A percentile compares a stretch with the other conserved stretches of the same genome.
These are phyloP conservation scores for Fusarium tupiense DNA, from an alignment of 2,329 filamentous ascomycete genomes.

Conservation along the genomic window DNA sequence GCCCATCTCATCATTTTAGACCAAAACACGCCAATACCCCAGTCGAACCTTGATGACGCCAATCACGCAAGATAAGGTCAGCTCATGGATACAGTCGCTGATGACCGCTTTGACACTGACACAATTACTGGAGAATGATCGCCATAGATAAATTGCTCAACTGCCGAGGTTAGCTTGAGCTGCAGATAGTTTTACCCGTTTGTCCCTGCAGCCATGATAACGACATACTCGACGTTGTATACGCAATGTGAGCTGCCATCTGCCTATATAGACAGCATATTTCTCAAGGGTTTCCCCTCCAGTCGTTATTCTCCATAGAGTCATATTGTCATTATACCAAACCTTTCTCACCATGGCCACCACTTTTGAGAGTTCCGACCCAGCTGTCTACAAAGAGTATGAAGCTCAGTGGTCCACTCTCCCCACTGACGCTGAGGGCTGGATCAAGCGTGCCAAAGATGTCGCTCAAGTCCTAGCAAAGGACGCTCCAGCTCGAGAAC, in stretches of 20 bases:
- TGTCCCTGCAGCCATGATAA: background rate
- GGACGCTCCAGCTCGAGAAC: constrained; percentile 44
- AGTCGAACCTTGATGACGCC: background rate
- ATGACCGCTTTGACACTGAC: background rate
- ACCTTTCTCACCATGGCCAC: background rate
- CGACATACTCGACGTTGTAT: background rate
- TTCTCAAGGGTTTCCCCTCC: background rate
- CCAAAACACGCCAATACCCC: background rate
- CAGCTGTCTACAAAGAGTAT: constrained; percentile 51
- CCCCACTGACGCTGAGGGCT: constrained; percentile 46
- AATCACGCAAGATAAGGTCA: background rate
- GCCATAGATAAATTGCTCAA: background rate
- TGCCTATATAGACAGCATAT: background rate
- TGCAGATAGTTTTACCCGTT: background rate
- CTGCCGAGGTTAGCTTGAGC: background rate
- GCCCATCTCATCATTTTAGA: background rate
- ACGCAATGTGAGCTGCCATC: background rate
- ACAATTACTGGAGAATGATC: background rate
- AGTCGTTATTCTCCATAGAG: fast-evolving
- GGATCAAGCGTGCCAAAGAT: constrained; percentile 48
- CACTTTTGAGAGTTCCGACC: constrained; percentile 45
- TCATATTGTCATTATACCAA: background rate
- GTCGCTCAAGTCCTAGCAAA: constrained; percentile 6
- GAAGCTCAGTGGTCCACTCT: constrained; percentile 48
- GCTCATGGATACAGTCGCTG: background rate